These are phyloP conservation scores for Aechmea fasciata DNA, from an alignment of 176 grass and related monocot species.

Conservation along the genomic window DNA sequence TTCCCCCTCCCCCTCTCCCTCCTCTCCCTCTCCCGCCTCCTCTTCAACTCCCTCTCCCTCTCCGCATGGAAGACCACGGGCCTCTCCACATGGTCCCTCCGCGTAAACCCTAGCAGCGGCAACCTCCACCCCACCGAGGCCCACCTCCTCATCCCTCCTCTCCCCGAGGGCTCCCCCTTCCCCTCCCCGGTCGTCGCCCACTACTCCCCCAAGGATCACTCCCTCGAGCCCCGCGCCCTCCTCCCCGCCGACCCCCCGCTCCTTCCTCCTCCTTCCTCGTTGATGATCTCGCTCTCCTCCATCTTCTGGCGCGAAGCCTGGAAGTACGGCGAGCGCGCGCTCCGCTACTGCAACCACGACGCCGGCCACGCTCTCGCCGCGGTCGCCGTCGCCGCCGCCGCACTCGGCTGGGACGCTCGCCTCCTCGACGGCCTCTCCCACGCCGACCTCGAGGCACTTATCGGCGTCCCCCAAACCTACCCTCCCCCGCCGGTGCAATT, in stretches of 20 bases:
- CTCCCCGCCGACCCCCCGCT: background rate
- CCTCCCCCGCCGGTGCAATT: constrained; percentile 17
- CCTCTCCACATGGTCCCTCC: constrained; percentile 74
- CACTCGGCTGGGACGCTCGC: constrained; percentile 68
- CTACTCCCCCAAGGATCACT: constrained; percentile 75
- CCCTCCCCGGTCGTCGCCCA: constrained; percentile 38
- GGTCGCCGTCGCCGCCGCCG: constrained; percentile 36
- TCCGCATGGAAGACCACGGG: constrained; percentile 86
- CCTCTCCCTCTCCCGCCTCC: constrained; percentile 54
- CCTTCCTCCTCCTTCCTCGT: constrained; percentile 15
- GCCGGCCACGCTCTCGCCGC: constrained; percentile 74
- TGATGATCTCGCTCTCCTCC: constrained; percentile 53
- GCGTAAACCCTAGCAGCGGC: constrained; percentile 89
- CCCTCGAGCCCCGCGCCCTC: constrained; percentile 45
- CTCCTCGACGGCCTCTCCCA: constrained; percentile 59
- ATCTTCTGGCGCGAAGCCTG: constrained; percentile 89
- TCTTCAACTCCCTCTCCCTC: constrained; percentile 81
- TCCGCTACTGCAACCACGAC: constrained; percentile 92
- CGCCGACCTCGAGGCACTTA: constrained; percentile 46
- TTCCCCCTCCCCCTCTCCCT: constrained; percentile 26
- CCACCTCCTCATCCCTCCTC: constrained; percentile 40
- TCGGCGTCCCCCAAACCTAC: constrained; percentile 37
- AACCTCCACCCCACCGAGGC: constrained; percentile 92
- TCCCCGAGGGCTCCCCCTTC: constrained; percentile 12
- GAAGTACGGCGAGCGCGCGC: constrained; percentile 86